These are phyloP conservation scores for Ramularia collo-cygni DNA, from an alignment of 2,329 filamentous ascomycete genomes.

Conservation along the genomic window DNA sequence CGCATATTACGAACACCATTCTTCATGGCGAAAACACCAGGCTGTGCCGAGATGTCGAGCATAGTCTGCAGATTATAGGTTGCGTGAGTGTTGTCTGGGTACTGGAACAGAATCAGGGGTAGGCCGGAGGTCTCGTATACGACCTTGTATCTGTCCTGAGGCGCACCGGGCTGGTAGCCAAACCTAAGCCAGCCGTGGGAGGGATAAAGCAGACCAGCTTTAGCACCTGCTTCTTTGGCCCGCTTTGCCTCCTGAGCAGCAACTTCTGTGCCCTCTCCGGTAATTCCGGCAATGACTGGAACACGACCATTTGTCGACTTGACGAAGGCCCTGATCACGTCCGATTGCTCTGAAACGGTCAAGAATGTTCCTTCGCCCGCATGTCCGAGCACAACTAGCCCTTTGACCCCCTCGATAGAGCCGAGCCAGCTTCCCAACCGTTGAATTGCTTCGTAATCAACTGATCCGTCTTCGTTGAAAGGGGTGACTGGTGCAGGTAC, in stretches of 20 bases:
- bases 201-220: constrained; percentile 47
- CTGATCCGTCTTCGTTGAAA: constrained; percentile 42
- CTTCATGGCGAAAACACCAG: constrained; percentile 51
- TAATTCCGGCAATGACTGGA: constrained; percentile 49
- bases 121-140: constrained; percentile 46
- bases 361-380: constrained; percentile 50
- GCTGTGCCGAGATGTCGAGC: constrained; percentile 47
- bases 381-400: constrained; percentile 49
- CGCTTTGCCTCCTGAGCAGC: constrained; percentile 47
- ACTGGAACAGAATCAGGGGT: constrained; percentile 49
- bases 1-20: constrained; percentile 52
- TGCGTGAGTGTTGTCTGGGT: constrained; percentile 46
- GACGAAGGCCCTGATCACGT: constrained; percentile 47
- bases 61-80: constrained; percentile 48
- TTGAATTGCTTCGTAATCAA: constrained; percentile 49
- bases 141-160: constrained; percentile 46
- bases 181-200: constrained; percentile 51
- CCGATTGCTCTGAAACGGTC: constrained; percentile 43
- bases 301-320: constrained; percentile 46
- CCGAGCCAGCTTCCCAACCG: constrained; percentile 49
- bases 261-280: constrained; percentile 47
- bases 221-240: constrained; percentile 45
- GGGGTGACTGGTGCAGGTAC: constrained; percentile 48
- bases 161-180: constrained; percentile 47
- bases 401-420: constrained; percentile 46